Evolutionary conservation across 2,329 filamentous ascomycete genomes (phyloP), one percentile per base, ranked within the genome.

Genomic region (Trichoderma sp.): DNA sequence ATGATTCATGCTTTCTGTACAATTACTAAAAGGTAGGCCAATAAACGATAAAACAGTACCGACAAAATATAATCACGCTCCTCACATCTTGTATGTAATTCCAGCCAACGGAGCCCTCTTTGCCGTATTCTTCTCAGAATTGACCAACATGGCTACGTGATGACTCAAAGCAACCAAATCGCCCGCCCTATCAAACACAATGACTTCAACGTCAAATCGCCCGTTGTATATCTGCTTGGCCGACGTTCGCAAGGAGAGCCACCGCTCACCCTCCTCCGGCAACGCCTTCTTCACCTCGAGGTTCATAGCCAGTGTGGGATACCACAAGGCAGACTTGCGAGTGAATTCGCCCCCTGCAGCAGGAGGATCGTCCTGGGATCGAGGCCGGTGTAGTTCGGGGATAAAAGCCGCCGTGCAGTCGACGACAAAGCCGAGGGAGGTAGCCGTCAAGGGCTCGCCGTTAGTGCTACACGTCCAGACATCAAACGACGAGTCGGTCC

Each of bases 241-340:
- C 65, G 85, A 83, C 13, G 89, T 83, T 35, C 91, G 83, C 48
- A 89, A 81, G 72, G 89, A 89, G 64, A 96, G 75, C 89, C 90
- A 95, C 75, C 92, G 88, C 1, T 87, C 87, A 0, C 92, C 92
- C 50, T 86, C 85, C 4, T 80, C 78, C 0, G 91, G 91, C 53
- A 96, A 76, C 7, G 83, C 77, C 75, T 90, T 92, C 81, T 94
- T 95, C 45, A 93, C 81, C 70, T 96, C 92, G 25, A 96, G 73
- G 75, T 92, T 93, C 75, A 95, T 78, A 19, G 89, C 80, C 1
- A 96, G 78, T 0, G 92, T 96, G 0, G 91, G 91, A 75, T 92
- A 93, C 92, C 91, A 93, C 72, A 87, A 88, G 6, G 76, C 72
- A 9, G 76, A 74, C 56, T 77, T 71, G 37, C 69, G 64, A 0